These are phyloP conservation scores for Torulaspora delbrueckii DNA, from an alignment of 805 yeast species.

Conservation along the genomic window DNA sequence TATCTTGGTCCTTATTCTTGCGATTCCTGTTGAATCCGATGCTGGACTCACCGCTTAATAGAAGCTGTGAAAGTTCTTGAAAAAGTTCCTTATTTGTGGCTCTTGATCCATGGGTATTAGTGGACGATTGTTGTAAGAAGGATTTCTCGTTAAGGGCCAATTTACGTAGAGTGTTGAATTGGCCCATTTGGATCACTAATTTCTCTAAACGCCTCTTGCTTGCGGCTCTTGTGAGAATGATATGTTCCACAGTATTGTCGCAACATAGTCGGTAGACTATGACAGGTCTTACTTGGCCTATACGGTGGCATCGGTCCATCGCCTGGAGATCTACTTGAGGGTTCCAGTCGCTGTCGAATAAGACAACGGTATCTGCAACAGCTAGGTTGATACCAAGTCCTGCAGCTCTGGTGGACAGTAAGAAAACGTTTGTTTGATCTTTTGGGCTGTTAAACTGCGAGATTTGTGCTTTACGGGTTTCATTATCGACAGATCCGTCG, in stretches of 20 bases:
- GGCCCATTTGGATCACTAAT: conserved; percentile 65
- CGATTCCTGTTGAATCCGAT: conserved; percentile 29
- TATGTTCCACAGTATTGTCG: conserved; percentile 77
- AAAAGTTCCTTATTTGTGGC: conserved; percentile 35
- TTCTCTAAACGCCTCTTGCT: conserved; percentile 75
- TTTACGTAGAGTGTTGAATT: conserved; percentile 43
- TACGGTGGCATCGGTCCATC: conserved; percentile 90
- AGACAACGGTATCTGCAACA: conserved; percentile 82
- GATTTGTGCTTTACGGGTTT: conserved; percentile 61
- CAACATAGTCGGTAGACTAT: conserved; percentile 73
- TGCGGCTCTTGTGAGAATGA: conserved; percentile 71
- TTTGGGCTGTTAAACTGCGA: conserved; percentile 39
- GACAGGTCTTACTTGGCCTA: conserved; percentile 85
- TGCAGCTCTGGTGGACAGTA: conserved; percentile 89
- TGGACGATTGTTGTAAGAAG: conserved; percentile 20
- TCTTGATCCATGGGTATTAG: conserved; percentile 12
- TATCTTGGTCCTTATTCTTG: conserved; percentile 12
- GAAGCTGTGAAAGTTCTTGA: conserved; percentile 39
- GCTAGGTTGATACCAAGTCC: conserved; percentile 87
- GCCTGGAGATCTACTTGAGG: conserved; percentile 97
- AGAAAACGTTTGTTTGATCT: conserved; percentile 46
- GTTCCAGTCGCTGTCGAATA: conserved; percentile 95
- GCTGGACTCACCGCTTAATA: conserved; percentile 40
- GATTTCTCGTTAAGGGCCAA: conserved; percentile 34
- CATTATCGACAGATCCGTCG: conserved; percentile 71